A percentile compares a stretch with the other conserved stretches of the same genome.
Evolutionary conservation across 306 rosid genomes (phyloP).

Genomic region (Malus asiatica): DNA sequence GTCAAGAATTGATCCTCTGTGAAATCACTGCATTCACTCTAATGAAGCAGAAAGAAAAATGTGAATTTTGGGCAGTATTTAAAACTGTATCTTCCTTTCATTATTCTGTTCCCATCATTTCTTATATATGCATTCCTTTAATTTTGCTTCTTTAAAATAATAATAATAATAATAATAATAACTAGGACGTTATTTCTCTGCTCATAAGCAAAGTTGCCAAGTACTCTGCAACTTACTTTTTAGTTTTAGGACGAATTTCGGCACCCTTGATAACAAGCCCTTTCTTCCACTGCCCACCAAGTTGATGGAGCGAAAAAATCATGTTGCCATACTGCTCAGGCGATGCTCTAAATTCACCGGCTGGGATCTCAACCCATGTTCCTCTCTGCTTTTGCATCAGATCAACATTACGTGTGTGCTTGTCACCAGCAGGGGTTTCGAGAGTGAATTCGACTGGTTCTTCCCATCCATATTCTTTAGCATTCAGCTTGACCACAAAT

Average conservation of each 20-base stretch:
- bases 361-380: conserved; percentile 45
- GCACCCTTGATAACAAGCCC: conserved; percentile 63
- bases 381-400: conserved; percentile 20
- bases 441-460: conserved; percentile 46
- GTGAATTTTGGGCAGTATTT: neutral
- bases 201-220: neutral
- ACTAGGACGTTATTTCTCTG: neutral
- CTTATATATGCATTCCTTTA: neutral
- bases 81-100: neutral
- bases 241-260: conserved; percentile 40
- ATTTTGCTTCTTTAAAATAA: too few species aligned
- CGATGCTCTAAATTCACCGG: conserved; percentile 38
- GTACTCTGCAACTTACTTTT: conserved; percentile 5
- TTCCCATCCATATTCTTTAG: conserved; percentile 49
- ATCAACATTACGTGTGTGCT: conserved; percentile 18
- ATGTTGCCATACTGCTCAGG: conserved; percentile 31
- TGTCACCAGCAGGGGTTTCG: conserved; percentile 40
- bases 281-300: conserved; percentile 51
- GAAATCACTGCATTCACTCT: neutral
- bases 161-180: too few species aligned
- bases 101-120: conserved; percentile 1
- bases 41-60: neutral
- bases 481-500: conserved; percentile 46
- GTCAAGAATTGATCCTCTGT: neutral
- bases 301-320: conserved; percentile 43